Evolutionary conservation across 169 alveolate genomes (phyloP).

Genomic region (Ichthyophthirius multifiliis): DNA sequence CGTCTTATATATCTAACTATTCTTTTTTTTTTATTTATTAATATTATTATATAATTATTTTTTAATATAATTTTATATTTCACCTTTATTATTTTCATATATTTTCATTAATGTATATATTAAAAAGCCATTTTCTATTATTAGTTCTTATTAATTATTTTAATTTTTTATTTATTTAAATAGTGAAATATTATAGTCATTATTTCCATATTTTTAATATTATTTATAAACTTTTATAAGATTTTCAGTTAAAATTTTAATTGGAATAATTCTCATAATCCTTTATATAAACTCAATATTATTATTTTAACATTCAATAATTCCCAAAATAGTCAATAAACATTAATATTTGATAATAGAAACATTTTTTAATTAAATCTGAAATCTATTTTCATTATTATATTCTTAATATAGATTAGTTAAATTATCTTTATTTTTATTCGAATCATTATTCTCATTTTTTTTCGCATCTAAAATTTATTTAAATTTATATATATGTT

Average conservation of each 20-base stretch:
- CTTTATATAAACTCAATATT: constrained; percentile 7
- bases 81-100: constrained; percentile 18
- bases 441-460: too few species aligned
- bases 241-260: constrained; percentile 13
- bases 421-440: too few species aligned
- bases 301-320: constrained; percentile 24
- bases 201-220: background rate
- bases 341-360: constrained; percentile 32
- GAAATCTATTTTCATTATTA: too few species aligned
- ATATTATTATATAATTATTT: too few species aligned
- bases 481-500: too few species aligned
- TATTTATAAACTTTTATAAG: constrained; percentile 9
- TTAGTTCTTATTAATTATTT: constrained; percentile 31
- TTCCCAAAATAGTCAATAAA: constrained; percentile 6
- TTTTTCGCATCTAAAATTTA: too few species aligned
- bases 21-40: too few species aligned
- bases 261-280: constrained; percentile 28
- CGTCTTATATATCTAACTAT: too few species aligned
- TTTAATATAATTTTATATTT: background rate
- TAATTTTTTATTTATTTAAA: constrained; percentile 7
- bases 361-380: constrained; percentile 15
- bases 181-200: constrained; percentile 11
- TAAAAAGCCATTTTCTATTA: constrained; percentile 40
- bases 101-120: constrained; percentile 16
- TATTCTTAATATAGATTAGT: too few species aligned